Base-by-base conservation (phyloP, 2,329 filamentous ascomycete species). In the Kalmusia sp. region DNA sequence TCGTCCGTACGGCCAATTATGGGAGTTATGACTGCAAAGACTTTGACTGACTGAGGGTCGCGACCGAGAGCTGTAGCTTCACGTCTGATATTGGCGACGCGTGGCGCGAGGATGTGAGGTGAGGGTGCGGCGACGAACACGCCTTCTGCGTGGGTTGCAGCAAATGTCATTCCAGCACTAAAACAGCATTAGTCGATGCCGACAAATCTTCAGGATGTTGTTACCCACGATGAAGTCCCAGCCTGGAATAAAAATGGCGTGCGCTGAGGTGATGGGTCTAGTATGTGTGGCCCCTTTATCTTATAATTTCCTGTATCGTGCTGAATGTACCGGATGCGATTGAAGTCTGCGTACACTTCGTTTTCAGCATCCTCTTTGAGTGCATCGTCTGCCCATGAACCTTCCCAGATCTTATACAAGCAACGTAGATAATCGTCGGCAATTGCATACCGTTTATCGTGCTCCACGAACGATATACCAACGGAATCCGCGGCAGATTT, bases 171-270 rank as follows among this genome's bases (percentile, higher is more conserved):
- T 3, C 86, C 87, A 0, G 85, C 80, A 38, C 79, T 81, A 0
- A n/a, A 35, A 19, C 7, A 3, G 17, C 12, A 22, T 37, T 19
- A 37, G 34, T 12, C 34, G 22, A 19, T 21, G 3, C 17, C 3
- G 4, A 22, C 3, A 3, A 22, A 12, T 37, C 9, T 8, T 5
- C 6, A 37, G 21, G 17, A 12, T 31, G 21, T n/a, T 38, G 37
- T 8, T 6, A 28, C 50, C 27, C 30, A 48, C 50, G 44, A 43
- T 6, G 84, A 87, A 0, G 87, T 87, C 0, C 87, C 87, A 0
- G 87, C 87, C 67, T 90, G 87, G 6, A 89, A 78, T 2, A 90
- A 79, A 1, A 90, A 77, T 0, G 87, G 87, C 1, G 86, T 88
- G 6, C 87, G 75, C 61, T 90, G 87, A 0, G 85, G 86, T 35